Conservation (phyloP, 805 yeast genomes). For the Starmerella riodocensis region DNA sequence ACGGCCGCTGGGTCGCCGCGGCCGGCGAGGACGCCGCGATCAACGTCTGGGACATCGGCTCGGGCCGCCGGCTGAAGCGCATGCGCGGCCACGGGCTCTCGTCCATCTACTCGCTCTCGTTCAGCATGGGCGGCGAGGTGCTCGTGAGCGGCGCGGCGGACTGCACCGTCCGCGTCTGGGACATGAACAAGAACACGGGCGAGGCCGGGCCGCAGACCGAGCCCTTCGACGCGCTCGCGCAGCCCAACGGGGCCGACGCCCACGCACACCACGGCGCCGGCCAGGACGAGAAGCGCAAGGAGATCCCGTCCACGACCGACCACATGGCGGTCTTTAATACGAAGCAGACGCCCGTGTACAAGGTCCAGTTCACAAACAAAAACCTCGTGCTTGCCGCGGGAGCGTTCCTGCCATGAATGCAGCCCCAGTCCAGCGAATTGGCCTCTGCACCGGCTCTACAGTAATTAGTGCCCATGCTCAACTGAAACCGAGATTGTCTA, state of each 20-base stretch:
- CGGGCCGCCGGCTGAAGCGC: constrained; percentile 73
- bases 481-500: too few species aligned
- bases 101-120: constrained; percentile 70
- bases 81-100: constrained; percentile 92
- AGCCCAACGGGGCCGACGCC: constrained; percentile 21
- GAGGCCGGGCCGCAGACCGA: constrained; percentile 77
- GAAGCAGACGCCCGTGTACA: constrained; percentile 84
- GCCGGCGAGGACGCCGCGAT: constrained; percentile 89
- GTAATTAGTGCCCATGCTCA: too few species aligned
- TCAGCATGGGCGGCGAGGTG: constrained; percentile 77
- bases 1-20: constrained; percentile 91
- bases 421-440: too few species aligned
- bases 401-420: constrained; percentile 36
- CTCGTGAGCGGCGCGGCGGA: constrained; percentile 89
- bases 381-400: constrained; percentile 91
- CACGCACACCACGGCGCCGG: constrained; percentile 17
- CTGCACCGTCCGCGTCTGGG: constrained; percentile 91
- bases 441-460: too few species aligned
- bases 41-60: constrained; percentile 86
- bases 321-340: constrained; percentile 90
- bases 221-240: constrained; percentile 31
- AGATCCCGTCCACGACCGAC: constrained; percentile 71
- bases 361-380: constrained; percentile 80
- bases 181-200: constrained; percentile 68
- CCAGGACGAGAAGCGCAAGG: constrained; percentile 33